phyloP scores from a whole-genome alignment of 805 yeast genomes.

The Metschnikowia picachoensis region DNA sequence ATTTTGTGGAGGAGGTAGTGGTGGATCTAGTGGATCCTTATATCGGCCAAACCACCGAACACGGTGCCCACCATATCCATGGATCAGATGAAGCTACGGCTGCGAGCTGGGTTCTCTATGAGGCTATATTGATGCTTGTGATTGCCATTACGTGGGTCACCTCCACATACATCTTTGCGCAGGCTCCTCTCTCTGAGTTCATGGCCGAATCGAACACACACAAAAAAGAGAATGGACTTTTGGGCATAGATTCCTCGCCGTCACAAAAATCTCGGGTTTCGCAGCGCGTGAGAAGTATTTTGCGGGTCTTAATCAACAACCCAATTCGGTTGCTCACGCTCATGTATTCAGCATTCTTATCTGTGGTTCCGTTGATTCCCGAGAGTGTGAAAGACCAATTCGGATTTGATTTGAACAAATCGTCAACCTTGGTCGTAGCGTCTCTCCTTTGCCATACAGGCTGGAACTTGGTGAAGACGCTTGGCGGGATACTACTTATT shows the following conservation, averaged over 20 bases:
- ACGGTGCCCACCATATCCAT: slow-evolving; percentile 40
- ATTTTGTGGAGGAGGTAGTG: slow-evolving; percentile 72
- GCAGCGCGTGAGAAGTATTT: slow-evolving; percentile 1
- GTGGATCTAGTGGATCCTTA: slow-evolving; percentile 31
- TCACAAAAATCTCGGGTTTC: neutral
- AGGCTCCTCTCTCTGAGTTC: slow-evolving; percentile 34
- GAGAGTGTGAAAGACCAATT: slow-evolving; percentile 23
- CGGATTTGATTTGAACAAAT: slow-evolving; percentile 40
- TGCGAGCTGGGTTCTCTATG: slow-evolving; percentile 29
- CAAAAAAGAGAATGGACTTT: neutral
- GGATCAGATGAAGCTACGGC: slow-evolving; percentile 18
- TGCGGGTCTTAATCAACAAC: slow-evolving; percentile 20
- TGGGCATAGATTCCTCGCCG: neutral
- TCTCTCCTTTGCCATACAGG: slow-evolving; percentile 45
- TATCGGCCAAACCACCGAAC: slow-evolving; percentile 20
- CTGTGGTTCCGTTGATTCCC: slow-evolving; percentile 40
- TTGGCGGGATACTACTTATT: slow-evolving; percentile 51
- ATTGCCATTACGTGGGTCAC: slow-evolving; percentile 27
- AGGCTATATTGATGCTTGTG: slow-evolving; percentile 21
- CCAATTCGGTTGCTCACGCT: slow-evolving; percentile 49
- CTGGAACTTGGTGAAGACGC: slow-evolving; percentile 46
- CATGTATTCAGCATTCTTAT: slow-evolving; percentile 37
- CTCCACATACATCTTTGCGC: slow-evolving; percentile 31
- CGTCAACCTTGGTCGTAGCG: slow-evolving; percentile 45
- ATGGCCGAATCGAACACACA: slow-evolving; percentile 10